Percentiles rank a stretch among this genome's conserved stretches.
Conservation (phyloP, 1,284 basidiomycete species). For the Pseudozyma sp. region DNA sequence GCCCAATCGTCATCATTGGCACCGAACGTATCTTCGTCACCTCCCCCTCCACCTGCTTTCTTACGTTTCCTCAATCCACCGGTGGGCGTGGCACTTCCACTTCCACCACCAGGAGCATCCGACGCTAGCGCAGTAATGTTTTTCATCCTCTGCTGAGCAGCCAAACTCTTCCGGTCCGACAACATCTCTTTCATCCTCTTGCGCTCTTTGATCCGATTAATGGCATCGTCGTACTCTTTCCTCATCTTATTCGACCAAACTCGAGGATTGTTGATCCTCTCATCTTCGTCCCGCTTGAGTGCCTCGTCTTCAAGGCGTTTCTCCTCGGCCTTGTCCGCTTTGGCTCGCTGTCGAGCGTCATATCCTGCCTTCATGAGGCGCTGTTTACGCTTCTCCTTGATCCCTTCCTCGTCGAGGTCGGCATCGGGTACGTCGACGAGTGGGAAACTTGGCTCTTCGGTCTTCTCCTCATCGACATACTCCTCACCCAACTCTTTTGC, state of each 20-base stretch:
- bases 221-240: conserved; percentile 72
- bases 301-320: conserved; percentile 75
- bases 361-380: conserved; percentile 92
- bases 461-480: conserved; percentile 69
- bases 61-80: conserved; percentile 45
- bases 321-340: conserved; percentile 84
- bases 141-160: conserved; percentile 96
- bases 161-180: conserved; percentile 90
- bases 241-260: conserved; percentile 59
- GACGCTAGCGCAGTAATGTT: conserved; percentile 91
- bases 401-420: conserved; percentile 89
- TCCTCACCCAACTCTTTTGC: conserved; percentile 77
- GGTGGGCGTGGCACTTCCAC: conserved; percentile 39
- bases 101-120: conserved; percentile 68
- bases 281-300: conserved; percentile 83
- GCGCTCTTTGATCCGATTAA: conserved; percentile 86
- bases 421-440: conserved; percentile 90
- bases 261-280: conserved; percentile 72
- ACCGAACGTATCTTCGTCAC: conserved; percentile 89
- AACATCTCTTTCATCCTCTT: conserved; percentile 84
- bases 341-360: conserved; percentile 86
- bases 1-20: conserved; percentile 97
- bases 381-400: conserved; percentile 96
- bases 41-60: conserved; percentile 72
- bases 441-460: conserved; percentile 86